Conservation (phyloP, 192 early-diverging fungal species). For the Glomus cerebriforme region DNA sequence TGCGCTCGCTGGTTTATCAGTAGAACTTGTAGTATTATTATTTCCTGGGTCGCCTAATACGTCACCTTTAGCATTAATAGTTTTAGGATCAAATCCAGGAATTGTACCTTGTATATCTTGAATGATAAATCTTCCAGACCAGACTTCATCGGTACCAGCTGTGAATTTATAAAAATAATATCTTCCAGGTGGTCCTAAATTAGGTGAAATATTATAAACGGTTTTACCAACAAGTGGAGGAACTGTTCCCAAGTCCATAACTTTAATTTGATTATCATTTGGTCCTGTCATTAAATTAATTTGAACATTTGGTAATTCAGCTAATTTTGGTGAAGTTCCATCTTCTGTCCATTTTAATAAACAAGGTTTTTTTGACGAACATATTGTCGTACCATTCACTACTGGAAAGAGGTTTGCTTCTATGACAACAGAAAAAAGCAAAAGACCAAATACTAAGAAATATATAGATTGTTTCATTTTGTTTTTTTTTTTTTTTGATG, state of each 20-base stretch:
- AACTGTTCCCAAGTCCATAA: not conserved
- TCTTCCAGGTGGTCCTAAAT: not conserved
- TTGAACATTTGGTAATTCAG: not conserved
- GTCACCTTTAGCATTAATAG: not conserved
- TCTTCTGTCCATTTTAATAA: not conserved
- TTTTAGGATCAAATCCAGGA: not conserved
- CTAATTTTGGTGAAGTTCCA: not conserved
- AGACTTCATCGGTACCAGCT: not conserved
- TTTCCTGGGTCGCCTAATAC: not conserved
- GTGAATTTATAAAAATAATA: not conserved
- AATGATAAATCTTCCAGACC: not conserved
- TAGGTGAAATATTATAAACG: not conserved
- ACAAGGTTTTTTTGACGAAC: not conserved
- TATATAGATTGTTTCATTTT: not conserved
- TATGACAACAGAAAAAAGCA: not conserved
- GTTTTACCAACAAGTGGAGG: not conserved
- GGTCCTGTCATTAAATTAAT: not conserved
- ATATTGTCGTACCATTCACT: not conserved
- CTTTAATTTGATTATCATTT: not conserved
- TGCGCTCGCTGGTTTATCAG: not conserved
- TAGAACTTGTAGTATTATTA: not conserved
- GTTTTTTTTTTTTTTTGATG: no score
- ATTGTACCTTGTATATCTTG: not conserved
- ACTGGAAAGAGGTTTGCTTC: not conserved
- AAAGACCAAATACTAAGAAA: not conserved